Percentiles rank a stretch among this genome's conserved stretches.
Conservation (phyloP, 164 flowering plant genomes). For the Nymphaea thermarum region DNA sequence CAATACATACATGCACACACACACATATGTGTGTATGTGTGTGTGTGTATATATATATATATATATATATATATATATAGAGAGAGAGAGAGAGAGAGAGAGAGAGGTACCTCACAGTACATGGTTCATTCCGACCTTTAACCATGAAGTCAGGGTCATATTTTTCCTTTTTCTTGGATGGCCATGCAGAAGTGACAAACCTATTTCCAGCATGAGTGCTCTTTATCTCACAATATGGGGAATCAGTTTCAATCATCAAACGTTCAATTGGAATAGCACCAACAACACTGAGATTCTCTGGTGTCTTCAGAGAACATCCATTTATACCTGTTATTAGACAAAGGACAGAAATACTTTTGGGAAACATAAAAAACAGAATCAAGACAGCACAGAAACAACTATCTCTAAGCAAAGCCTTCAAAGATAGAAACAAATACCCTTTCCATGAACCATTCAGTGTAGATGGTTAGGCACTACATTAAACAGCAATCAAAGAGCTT, state of each 20-base stretch:
- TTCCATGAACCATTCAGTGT: too few species aligned
- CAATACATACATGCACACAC: too few species aligned
- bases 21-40: background rate
- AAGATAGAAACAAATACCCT: too few species aligned
- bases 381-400: too few species aligned
- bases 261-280: constrained; percentile 71
- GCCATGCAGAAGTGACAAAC: constrained; percentile 70
- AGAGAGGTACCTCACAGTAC: constrained; percentile 55
- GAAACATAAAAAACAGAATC: too few species aligned
- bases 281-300: constrained; percentile 81
- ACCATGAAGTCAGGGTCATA: constrained; percentile 59
- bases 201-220: constrained; percentile 85
- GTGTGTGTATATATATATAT: background rate
- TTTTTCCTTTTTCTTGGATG: constrained; percentile 94
- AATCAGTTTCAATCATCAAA: constrained; percentile 98
- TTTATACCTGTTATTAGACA: constrained; percentile 50
- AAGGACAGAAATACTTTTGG: too few species aligned
- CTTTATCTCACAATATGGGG: constrained; percentile 97
- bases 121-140: constrained; percentile 97
- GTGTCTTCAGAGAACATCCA: constrained; percentile 88
- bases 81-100: background rate
- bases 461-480: too few species aligned
- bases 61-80: background rate
- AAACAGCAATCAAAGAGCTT: too few species aligned
- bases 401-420: too few species aligned